Base-by-base conservation (phyloP, 2,329 filamentous ascomycete species). In the Botrytis galanthina region DNA sequence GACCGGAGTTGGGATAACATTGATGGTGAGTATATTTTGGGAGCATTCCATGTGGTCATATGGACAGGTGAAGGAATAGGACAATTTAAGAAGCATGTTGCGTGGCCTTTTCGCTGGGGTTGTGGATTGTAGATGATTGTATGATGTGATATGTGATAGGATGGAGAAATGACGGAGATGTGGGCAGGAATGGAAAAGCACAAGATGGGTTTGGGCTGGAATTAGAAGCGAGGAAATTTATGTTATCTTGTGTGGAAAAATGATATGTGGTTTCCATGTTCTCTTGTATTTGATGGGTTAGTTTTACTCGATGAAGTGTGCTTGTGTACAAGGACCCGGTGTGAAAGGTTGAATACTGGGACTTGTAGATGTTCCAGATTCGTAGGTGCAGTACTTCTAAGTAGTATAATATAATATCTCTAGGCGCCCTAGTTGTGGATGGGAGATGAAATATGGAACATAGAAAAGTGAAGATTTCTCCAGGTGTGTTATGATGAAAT, bases 1-100 rank as follows among this genome's bases (percentile, higher is more conserved):
- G 66, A 73, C 66, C 72, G 72, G 72, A 73, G 72, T 73, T 70
- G 72, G 59, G 66, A 71, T 64, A 59, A 37, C 22, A 60, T 46
- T 10, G 37, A 51, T 73, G 37, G 61, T 73, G 32, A 54, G 59
- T 59, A 57, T 51, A 60, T 73, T 42, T 57, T 46, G 54, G 54
- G 54, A 26, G 37, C 22, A n/a, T 51, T 70, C 68, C 37, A 44
- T 67, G 22, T 66, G 62, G 48, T 72, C 71, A 68, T 32, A 59
- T 14, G 71, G 39, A 60, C 62, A 32, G 42, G 71, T 57, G 71
- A 72, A 46, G 71, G 62, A 29, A 60, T 39, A 51, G 62, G 51
- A 63, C 48, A 37, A 68, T 29, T 59, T 35, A 4, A 69, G 66
- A 57, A n/a, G 48, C 35, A 42, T 69, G 10, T 22, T 57, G 29